Conservation (phyloP, 73 alveolate genomes). For the Paramecium caudatum region DNA sequence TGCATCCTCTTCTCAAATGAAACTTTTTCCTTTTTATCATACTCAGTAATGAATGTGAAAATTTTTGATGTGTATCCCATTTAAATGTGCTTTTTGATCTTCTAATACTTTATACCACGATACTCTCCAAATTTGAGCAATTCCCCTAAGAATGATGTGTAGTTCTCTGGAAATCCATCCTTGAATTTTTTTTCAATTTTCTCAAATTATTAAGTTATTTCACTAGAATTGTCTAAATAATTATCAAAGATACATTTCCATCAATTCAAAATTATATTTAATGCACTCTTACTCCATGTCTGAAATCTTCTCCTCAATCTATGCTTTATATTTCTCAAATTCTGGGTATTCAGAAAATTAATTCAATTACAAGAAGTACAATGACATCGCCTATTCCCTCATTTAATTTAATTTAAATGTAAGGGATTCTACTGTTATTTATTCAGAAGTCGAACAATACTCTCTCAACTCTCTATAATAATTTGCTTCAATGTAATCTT, state of each 20-base stretch:
- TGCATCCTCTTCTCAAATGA: not conserved
- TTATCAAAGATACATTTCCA: slow-evolving; percentile 4
- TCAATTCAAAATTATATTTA: not conserved
- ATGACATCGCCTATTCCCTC: slow-evolving; percentile 18
- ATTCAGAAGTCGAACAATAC: slow-evolving; percentile 9
- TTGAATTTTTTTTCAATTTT: slow-evolving; percentile 35
- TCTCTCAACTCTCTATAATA: not conserved
- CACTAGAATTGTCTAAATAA: slow-evolving; percentile 21
- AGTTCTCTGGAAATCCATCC: not conserved
- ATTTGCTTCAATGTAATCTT: not conserved
- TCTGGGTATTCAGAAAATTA: slow-evolving; percentile 6
- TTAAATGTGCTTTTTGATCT: not conserved
- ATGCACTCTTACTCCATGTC: not conserved
- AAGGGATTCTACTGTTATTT: slow-evolving; percentile 2
- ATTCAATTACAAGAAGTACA: not conserved
- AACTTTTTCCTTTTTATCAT: not conserved
- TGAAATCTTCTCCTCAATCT: not conserved
- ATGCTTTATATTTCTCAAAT: not conserved
- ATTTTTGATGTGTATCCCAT: not conserved
- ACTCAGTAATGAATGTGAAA: not conserved
- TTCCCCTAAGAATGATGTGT: not conserved
- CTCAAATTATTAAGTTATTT: slow-evolving; percentile 22
- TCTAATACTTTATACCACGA: not conserved
- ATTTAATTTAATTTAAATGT: not conserved
- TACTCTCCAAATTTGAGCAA: not conserved